A percentile compares a stretch with the other conserved stretches of the same genome.
Conservation (phyloP, 2,329 filamentous ascomycete species). For the Orbilia quercus region DNA sequence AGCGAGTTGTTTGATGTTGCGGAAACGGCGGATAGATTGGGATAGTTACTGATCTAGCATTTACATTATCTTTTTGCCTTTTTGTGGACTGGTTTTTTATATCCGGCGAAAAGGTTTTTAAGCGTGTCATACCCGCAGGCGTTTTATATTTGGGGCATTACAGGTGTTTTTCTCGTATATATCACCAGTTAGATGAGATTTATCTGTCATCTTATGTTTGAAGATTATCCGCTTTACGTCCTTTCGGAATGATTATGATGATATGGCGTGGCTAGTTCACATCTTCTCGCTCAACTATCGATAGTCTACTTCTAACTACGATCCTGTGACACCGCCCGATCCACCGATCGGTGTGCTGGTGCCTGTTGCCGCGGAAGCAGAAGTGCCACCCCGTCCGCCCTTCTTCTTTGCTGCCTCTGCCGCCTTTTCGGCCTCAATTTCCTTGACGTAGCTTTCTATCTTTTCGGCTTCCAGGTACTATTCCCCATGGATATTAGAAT, state of each 20-base stretch:
- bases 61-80: conserved; percentile 8
- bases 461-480: conserved; percentile 82
- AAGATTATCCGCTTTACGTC: conserved; percentile 2
- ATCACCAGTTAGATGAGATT: conserved; percentile 9
- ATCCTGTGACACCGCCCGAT: conserved; percentile 22
- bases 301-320: conserved; percentile 1
- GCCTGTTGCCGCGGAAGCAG: conserved; percentile 61
- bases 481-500: not conserved
- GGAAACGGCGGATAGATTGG: conserved; percentile 57
- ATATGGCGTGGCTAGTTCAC: conserved; percentile 2
- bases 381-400: conserved; percentile 70
- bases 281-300: not conserved
- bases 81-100: not conserved
- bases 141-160: conserved; percentile 12
- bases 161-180: not conserved
- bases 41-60: conserved; percentile 1
- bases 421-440: conserved; percentile 98
- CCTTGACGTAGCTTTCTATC: conserved; percentile 97
- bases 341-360: conserved; percentile 62
- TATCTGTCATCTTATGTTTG: conserved; percentile 8
- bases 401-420: conserved; percentile 99
- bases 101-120: conserved; percentile 11
- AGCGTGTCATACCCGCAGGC: conserved; percentile 40
- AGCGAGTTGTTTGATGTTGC: conserved; percentile 55
- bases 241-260: conserved; percentile 21